These are phyloP conservation scores for Podila epigama DNA, from an alignment of 192 early-diverging fungal species.

Conservation along the genomic window DNA sequence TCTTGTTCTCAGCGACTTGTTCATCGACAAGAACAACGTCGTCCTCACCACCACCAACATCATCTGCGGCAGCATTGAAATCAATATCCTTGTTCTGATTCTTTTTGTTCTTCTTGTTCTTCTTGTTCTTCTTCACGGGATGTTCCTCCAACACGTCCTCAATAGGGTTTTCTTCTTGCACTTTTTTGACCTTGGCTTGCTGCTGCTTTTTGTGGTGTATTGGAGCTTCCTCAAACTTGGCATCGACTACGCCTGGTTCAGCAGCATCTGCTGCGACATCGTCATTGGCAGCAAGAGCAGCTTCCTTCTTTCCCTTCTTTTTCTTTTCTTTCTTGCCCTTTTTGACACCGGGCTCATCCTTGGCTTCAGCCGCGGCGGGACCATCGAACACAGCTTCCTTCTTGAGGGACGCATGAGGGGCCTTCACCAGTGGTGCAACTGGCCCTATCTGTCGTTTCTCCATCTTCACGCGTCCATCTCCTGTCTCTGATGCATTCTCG, in stretches of 20 bases:
- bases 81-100: background rate
- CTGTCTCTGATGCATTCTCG: no score
- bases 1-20: background rate
- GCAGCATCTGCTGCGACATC: no score
- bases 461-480: no score
- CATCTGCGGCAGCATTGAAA: background rate
- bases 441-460: no score
- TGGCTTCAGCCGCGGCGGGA: background rate
- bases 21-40: no score
- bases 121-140: background rate
- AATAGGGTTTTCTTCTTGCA: background rate
- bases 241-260: no score
- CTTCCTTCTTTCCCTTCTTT: no score
- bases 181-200: background rate
- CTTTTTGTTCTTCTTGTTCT: slow-evolving; percentile 3
- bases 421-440: no score
- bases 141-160: background rate
- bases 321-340: background rate
- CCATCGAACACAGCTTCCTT: background rate
- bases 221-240: no score
- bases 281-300: no score
- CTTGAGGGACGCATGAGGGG: no score
- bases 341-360: background rate
- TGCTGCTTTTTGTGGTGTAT: no score
- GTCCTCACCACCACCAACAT: background rate